Evolutionary conservation across 331 rosid genomes (phyloP), one percentile per base, ranked within the genome.

Genomic region (Rhamnella rubrinervis): DNA sequence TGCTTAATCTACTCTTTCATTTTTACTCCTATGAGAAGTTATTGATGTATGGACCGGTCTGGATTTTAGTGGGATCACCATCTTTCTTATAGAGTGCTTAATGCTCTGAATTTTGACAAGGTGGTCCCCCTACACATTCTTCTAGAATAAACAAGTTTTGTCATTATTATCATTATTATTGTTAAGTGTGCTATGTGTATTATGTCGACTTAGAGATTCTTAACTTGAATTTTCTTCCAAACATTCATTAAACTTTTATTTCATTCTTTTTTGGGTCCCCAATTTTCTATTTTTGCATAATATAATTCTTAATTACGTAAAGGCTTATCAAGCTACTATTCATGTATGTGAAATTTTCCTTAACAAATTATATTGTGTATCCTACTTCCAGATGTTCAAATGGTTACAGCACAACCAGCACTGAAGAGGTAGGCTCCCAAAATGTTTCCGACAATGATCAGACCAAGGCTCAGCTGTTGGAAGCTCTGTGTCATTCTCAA

Each of bases 401-500:
- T 70, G 90, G 65, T 65, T 59, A 53, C 61, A 52, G 67, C 38
- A 65, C 88, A 46, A 72, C 71, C 61, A 41, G 47, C 63, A 35
- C 7, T 11, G 59, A 56, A 13, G 49, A 70, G 46, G 53, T 15
- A 31, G 61, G 49, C 13, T 51, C 64, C 66, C 72, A 46, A 73
- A 64, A 65, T 1, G 44, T 61, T 35, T 44, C 69, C 17, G 70
- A 78, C 2, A 75, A 66, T 41, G 68, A 74, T 31, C 64, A 72
- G 70, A 79, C 75, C 82, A 86, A 79, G 77, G 80, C 92, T 39
- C 79, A 93, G 84, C 80, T 93, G 77, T 66, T 90, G 75, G 92
- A 88, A 80, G 98, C 98, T 14, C 71, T 93, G 28, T 85, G 96
- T 60, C 92, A 88, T 73, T 93, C 98, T 67, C 97, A 90, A 83